Evolutionary conservation across 768 basidiomycete species (phyloP), one percentile per base, ranked within the genome.

Genomic region (Hemileccinum impolitum): DNA sequence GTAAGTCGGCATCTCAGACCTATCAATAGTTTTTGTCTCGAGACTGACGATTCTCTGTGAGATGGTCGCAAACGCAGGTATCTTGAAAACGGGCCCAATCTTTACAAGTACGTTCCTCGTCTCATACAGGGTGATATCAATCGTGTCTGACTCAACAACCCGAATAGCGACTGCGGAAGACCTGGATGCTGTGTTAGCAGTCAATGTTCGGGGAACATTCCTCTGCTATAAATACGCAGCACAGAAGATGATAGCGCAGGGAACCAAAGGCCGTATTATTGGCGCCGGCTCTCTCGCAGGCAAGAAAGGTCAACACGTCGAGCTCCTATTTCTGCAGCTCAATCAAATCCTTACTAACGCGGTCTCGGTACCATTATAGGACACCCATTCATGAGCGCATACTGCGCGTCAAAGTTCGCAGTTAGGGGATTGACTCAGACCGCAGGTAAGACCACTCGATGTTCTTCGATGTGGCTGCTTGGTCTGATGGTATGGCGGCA

Each of bases 211-310:
- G 13, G 73, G 77, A 6, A 63, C 64, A 0, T 65, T 76, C 54
- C 57, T 75, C 15, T 68, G 66, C 43, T 74, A 73, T 52, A 76
- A 74, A 50, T 63, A 70, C 43, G 76, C 73, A 12, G 76, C 73
- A 7, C 54, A 56, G 21, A 68, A 72, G 50, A 76, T 76, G 76
- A 60, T 77, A 41, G 65, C 67, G 25, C 76, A 72, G 53, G 73
- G 72, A 7, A 53, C 39, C 6, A 71, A 72, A 11, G 74, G 75
- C 1, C 61, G 75, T 14, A 74, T 77, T 14, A 67, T 77, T 11
- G 72, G 74, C 56, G 56, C 49, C 12, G 56, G 56, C 32, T 78
- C 75, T 5, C 51, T 72, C 0, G 66, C 62, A 1, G 74, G 74
- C 18, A 66, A 65, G 51, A 56, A 49, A 62, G 65, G 63, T 59